Percentiles rank a stretch among this genome's conserved stretches.
phyloP scores from a whole-genome alignment of 2,329 filamentous ascomycete species.

The Curvularia lunata region DNA sequence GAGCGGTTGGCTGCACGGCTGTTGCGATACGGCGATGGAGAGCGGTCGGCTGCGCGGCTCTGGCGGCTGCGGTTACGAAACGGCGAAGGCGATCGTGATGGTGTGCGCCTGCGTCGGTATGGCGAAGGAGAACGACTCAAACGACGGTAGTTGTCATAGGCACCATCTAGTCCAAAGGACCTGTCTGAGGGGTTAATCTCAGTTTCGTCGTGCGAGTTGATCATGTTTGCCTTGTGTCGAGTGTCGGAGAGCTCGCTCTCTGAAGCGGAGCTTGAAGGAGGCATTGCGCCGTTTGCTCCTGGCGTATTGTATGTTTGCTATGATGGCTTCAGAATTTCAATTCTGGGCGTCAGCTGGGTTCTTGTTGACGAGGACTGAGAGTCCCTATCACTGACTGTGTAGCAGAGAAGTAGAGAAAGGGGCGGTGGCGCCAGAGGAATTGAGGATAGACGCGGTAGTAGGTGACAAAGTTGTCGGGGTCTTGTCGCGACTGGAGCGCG shows the following conservation, averaged over 20 bases:
- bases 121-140: slow-evolving; percentile 42
- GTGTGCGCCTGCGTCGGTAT: too few relatives aligned
- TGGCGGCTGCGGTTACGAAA: slow-evolving; percentile 15
- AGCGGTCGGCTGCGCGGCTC: slow-evolving; percentile 4
- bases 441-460: slow-evolving; percentile 11
- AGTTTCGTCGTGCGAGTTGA: slow-evolving; percentile 36
- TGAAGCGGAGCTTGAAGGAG: slow-evolving; percentile 37
- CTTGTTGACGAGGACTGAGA: slow-evolving; percentile 35
- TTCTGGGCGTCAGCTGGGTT: slow-evolving; percentile 42
- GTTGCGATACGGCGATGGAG: slow-evolving; percentile 39
- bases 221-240: slow-evolving; percentile 46
- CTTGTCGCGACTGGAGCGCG: slow-evolving; percentile 18
- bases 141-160: slow-evolving; percentile 34
- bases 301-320: slow-evolving; percentile 10
- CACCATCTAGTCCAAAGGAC: slow-evolving; percentile 38
- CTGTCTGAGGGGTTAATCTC: slow-evolving; percentile 46
- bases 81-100: too few relatives aligned
- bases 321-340: slow-evolving; percentile 16
- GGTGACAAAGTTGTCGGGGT: slow-evolving; percentile 21
- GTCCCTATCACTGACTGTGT: slow-evolving; percentile 49
- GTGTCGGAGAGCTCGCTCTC: slow-evolving; percentile 39
- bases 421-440: slow-evolving; percentile 17
- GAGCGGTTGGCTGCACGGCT: slow-evolving; percentile 33
- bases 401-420: slow-evolving; percentile 30
- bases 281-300: slow-evolving; percentile 29